A percentile compares a stretch with the other conserved stretches of the same genome.
Evolutionary conservation across 2,329 filamentous ascomycete species (phyloP).

Genomic region (Cercospora canescens): DNA sequence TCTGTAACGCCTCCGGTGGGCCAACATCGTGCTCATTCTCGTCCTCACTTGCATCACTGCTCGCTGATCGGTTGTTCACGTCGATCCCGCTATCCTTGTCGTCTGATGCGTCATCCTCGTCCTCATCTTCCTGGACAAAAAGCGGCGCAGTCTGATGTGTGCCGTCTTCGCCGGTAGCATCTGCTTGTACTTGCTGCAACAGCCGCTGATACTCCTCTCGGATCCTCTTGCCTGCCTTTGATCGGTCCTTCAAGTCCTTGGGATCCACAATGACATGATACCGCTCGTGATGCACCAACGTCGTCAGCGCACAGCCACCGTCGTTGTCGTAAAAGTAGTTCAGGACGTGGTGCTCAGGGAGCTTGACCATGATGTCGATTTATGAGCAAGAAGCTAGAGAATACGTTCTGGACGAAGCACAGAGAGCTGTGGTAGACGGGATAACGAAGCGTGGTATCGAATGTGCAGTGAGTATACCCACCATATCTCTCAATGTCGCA

Average conservation of each 20-base stretch:
- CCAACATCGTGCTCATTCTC: constrained; percentile 21
- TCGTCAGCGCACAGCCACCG: constrained; percentile 35
- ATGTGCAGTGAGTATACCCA: neutral
- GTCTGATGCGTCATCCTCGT: constrained; percentile 21
- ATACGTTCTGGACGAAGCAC: neutral
- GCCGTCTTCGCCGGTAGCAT: constrained; percentile 14
- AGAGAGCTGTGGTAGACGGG: neutral
- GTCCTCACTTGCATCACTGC: constrained; percentile 13
- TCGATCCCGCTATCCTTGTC: constrained; percentile 34
- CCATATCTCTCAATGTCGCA: neutral
- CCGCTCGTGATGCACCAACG: constrained; percentile 31
- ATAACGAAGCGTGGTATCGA: neutral
- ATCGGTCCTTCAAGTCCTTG: constrained; percentile 24
- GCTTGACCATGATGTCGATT: constrained; percentile 18
- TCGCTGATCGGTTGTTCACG: constrained; percentile 12
- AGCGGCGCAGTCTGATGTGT: constrained; percentile 18
- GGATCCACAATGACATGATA: constrained; percentile 37
- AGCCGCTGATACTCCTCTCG: constrained; percentile 28
- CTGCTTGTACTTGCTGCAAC: constrained; percentile 25
- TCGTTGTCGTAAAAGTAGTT: constrained; percentile 37
- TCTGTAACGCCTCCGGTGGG: constrained; percentile 28
- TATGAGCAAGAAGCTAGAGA: neutral
- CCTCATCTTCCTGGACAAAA: constrained; percentile 23
- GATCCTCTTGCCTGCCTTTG: constrained; percentile 22
- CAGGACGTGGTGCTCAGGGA: constrained; percentile 32